Conservation (phyloP, 257 asterid genomes). For the Ehretia macrophylla region DNA sequence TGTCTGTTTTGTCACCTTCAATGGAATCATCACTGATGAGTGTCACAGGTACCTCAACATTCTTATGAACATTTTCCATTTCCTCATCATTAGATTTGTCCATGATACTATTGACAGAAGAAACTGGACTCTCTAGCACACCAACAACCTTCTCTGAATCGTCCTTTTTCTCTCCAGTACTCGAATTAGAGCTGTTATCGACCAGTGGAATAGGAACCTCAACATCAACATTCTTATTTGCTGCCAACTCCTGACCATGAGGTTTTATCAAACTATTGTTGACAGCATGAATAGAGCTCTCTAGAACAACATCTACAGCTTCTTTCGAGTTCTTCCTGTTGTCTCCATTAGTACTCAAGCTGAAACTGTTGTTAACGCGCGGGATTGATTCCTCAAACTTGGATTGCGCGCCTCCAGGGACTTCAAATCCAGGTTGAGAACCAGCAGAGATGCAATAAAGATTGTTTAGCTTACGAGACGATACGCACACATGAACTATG, state of each 20-base stretch:
- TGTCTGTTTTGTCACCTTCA: background rate
- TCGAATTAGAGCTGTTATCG: background rate
- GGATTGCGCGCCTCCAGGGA: conserved; percentile 54
- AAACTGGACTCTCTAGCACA: conserved; percentile 2
- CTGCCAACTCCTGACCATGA: background rate
- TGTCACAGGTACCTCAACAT: background rate
- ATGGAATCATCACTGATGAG: background rate
- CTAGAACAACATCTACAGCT: background rate
- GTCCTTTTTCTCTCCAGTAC: background rate
- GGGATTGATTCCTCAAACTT: conserved; percentile 29
- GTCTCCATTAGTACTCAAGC: conserved; percentile 1
- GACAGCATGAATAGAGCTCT: background rate
- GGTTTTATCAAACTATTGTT: background rate
- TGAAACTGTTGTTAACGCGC: conserved; percentile 19
- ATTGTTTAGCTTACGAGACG: conserved; percentile 54
- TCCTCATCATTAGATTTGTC: background rate
- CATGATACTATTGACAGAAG: background rate
- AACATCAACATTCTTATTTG: background rate
- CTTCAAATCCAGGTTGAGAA: conserved; percentile 38
- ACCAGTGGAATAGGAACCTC: background rate
- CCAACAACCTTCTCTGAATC: background rate
- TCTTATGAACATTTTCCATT: background rate
- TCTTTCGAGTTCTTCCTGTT: background rate
- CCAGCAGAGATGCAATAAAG: conserved; percentile 66
- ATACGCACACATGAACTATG: conserved; percentile 48